phyloP scores from a whole-genome alignment of 2,329 filamentous ascomycete genomes.

The Talaromyces atroroseus region DNA sequence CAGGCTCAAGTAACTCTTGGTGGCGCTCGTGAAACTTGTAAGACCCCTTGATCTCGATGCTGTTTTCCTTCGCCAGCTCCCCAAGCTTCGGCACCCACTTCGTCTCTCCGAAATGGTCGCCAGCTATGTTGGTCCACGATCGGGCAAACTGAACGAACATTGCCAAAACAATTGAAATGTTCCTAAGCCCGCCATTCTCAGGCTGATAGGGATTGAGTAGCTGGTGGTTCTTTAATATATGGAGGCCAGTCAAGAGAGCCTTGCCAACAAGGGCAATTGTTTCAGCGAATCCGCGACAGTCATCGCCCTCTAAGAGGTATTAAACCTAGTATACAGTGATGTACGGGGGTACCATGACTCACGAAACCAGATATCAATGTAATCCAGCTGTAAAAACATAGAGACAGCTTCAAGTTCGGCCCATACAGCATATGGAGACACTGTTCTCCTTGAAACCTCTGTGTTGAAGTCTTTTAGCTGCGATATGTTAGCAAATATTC shows the following conservation, averaged over 20 bases:
- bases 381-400: conserved; percentile 8
- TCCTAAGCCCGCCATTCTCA: conserved; percentile 1
- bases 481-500: background rate
- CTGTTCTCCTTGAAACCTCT: background rate
- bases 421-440: conserved; percentile 7
- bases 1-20: background rate
- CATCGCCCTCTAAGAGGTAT: conserved; percentile 2
- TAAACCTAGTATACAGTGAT: background rate
- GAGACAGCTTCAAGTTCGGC: conserved; percentile 6
- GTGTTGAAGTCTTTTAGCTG: conserved; percentile 10
- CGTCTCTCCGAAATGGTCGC: conserved; percentile 9
- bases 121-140: background rate
- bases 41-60: conserved; percentile 5
- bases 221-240: conserved; percentile 1
- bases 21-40: conserved; percentile 1
- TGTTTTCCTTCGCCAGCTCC: background rate
- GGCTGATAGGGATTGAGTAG: background rate
- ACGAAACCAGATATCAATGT: conserved; percentile 7
- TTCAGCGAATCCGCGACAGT: conserved; percentile 4
- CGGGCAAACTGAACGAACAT: conserved; percentile 4
- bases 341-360: background rate
- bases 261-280: conserved; percentile 7
- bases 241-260: conserved; percentile 8
- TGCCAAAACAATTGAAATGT: conserved; percentile 4
- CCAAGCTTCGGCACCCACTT: conserved; percentile 7